Conservation (phyloP, 306 rosid genomes). For the Medicago arabica region DNA sequence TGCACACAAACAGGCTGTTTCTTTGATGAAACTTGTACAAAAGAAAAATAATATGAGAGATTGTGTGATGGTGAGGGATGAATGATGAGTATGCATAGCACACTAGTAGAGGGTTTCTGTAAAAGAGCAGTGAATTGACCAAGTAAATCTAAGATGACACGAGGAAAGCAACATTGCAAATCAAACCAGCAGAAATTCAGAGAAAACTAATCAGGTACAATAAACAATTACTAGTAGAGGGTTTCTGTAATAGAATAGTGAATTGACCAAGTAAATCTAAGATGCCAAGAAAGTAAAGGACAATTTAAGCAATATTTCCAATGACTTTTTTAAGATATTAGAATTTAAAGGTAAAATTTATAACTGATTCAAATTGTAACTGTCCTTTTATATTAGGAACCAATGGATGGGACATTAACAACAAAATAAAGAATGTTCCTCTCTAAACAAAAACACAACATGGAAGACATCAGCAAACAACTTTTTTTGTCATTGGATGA, state of each 20-base stretch:
- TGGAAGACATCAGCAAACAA: constrained; percentile 14
- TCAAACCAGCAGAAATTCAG: not conserved
- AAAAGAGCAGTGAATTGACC: constrained; percentile 4
- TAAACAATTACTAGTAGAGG: not conserved
- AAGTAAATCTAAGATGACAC: constrained; percentile 21
- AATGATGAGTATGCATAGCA: not conserved
- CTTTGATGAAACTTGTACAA: constrained; percentile 10
- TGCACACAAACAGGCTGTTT: not conserved
- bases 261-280: constrained; percentile 10
- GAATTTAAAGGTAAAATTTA: not conserved
- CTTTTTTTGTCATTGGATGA: not conserved
- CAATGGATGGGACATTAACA: not conserved
- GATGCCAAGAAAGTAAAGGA: constrained; percentile 27
- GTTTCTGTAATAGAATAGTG: constrained; percentile 2
- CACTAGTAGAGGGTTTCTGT: not conserved
- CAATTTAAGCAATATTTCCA: constrained; percentile 8
- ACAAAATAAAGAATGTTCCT: not conserved
- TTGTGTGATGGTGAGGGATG: not conserved
- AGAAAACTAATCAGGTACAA: constrained; percentile 11
- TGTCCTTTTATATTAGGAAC: not conserved
- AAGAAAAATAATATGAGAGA: not conserved
- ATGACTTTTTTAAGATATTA: not conserved
- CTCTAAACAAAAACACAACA: constrained; percentile 9
- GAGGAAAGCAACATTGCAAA: constrained; percentile 24
- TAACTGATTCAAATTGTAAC: not conserved